phyloP scores from a whole-genome alignment of 2,329 filamentous ascomycete genomes.

The Didymosphaeria variabile region DNA sequence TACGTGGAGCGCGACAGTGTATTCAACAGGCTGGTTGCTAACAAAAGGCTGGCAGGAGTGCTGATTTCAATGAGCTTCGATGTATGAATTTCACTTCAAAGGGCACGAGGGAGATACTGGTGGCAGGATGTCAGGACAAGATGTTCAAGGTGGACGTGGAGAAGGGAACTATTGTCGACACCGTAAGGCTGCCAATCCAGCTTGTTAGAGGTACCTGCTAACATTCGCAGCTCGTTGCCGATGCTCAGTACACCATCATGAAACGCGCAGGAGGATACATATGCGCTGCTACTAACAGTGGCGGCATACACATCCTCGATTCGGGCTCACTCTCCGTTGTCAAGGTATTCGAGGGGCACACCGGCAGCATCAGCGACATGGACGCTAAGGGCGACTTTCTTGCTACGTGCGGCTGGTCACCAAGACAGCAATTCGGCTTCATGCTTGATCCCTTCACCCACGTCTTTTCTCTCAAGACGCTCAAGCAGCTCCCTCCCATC shows the following conservation, averaged over 20 bases:
- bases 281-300: constrained; percentile 85
- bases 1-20: constrained; percentile 54
- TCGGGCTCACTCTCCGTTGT: constrained; percentile 78
- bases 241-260: constrained; percentile 88
- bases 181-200: constrained; percentile 32
- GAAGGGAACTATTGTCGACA: constrained; percentile 56
- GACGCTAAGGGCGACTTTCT: constrained; percentile 95
- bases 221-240: constrained; percentile 67
- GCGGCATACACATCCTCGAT: constrained; percentile 86
- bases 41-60: constrained; percentile 59
- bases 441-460: constrained; percentile 94
- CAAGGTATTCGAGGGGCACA: constrained; percentile 91
- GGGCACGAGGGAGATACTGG: constrained; percentile 81
- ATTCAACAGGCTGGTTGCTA: constrained; percentile 23
- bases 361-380: constrained; percentile 92
- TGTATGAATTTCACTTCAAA: constrained; percentile 97
- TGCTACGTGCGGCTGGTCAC: constrained; percentile 92
- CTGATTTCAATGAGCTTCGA: constrained; percentile 83
- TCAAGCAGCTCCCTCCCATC: constrained; percentile 87
- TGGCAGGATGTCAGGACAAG: constrained; percentile 83
- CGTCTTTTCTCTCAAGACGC: constrained; percentile 92
- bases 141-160: constrained; percentile 82
- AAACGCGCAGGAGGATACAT: constrained; percentile 85
- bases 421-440: constrained; percentile 78
- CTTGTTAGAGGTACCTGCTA: constrained; percentile 41